Base-by-base conservation (phyloP, 1,139 yeast genomes). In the Taiozyma sp. region DNA sequence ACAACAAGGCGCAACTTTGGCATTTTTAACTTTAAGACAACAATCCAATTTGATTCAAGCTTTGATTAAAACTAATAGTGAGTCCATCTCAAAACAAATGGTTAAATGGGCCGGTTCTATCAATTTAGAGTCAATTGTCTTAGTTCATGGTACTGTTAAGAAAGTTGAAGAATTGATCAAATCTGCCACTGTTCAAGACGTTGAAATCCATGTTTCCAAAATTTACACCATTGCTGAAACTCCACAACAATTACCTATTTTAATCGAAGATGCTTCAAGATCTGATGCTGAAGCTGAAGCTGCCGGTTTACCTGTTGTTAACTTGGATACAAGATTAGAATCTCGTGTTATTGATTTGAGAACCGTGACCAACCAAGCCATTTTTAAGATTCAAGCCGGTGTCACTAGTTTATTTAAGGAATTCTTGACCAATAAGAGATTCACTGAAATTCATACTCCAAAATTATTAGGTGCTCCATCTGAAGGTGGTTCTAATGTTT, bases 401-500 rank as follows among this genome's bases (percentile, higher is more conserved):
- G 96, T 95, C 53, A 83, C 95, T 68, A 77, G 79, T 47, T 76
- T 95, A 65, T 93, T 93, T 80, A 83, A 96, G 70, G 99, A 93
- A 74, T 93, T 86, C 68, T 79, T 93, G 65, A 67, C 73, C 55
- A 72, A 73, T 49, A 81, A 75, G 64, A 82, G 82, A 23, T 93
- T 93, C 72, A 81, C 84, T 45, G 99, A 93, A 75, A 83, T 91
- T 61, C 99, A 93, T 72, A 87, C 98, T 13, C 99, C 99, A 56
- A 93, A 93, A 74, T 77, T 93, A 63, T 80, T 93, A 67, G 97
- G 95, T 61, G 91, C 98, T 48, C 89, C 99, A 40, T 87, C 96
- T 55, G 99, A 93, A 76, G 97, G 98, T 69, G 99, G 99, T 60
- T 83, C 97, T 55, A 92, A 91, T 69, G 98, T 95, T 46, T 93